Conservation (phyloP, 1,284 basidiomycete species). For the Ustilago shanxiensis region DNA sequence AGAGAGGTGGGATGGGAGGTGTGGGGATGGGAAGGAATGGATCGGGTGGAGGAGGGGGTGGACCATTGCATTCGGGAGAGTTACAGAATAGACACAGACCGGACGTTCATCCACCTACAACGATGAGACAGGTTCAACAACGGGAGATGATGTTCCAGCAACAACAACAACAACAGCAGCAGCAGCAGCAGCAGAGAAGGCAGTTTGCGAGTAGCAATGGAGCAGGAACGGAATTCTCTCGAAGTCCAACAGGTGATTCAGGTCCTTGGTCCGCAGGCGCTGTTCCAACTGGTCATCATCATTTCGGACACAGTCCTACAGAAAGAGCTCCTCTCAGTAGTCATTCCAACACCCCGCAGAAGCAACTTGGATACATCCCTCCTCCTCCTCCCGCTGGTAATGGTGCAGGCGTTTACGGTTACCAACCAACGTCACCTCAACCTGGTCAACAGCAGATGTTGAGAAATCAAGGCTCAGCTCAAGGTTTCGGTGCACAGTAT, state of each 20-base stretch:
- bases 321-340: slow-evolving; percentile 17
- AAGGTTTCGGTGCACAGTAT: slow-evolving; percentile 1
- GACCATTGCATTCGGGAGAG: slow-evolving; percentile 41
- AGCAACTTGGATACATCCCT: slow-evolving; percentile 16
- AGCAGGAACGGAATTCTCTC: slow-evolving; percentile 34
- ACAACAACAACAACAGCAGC: slow-evolving; percentile 37
- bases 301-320: slow-evolving; percentile 22
- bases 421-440: background rate
- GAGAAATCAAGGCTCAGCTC: slow-evolving; percentile 1
- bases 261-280: slow-evolving; percentile 44
- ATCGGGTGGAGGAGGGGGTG: slow-evolving; percentile 44
- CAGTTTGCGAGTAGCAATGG: slow-evolving; percentile 26
- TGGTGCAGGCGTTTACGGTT: background rate
- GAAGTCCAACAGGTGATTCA: slow-evolving; percentile 27
- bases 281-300: slow-evolving; percentile 4
- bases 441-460: slow-evolving; percentile 15
- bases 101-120: slow-evolving; percentile 55
- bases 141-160: slow-evolving; percentile 25
- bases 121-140: slow-evolving; percentile 57
- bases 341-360: slow-evolving; percentile 27
- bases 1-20: background rate
- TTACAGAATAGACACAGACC: slow-evolving; percentile 54
- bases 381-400: slow-evolving; percentile 1
- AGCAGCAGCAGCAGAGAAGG: slow-evolving; percentile 31
- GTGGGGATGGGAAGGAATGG: slow-evolving; percentile 36